Conservation (phyloP, 352 stramenopile species). For the Phytophthora foliorum region DNA sequence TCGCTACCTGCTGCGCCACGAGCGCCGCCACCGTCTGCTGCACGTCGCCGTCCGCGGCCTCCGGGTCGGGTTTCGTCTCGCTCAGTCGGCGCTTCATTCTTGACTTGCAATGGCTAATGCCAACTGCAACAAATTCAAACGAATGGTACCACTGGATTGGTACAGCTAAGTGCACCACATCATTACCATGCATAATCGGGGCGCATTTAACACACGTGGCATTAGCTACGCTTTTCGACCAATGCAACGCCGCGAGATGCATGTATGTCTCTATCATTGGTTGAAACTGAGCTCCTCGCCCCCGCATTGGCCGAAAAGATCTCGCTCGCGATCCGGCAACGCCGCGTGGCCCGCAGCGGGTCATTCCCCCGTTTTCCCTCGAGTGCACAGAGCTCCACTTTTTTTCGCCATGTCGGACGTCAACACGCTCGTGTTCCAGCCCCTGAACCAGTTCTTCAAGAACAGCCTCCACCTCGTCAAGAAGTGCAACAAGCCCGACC, state of each 20-base stretch:
- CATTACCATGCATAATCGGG: not conserved
- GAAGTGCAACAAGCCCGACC: conserved; percentile 99
- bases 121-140: conserved; percentile 31
- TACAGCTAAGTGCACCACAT: conserved; percentile 4
- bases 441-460: conserved; percentile 97
- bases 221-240: conserved; percentile 18
- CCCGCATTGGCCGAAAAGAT: conserved; percentile 29
- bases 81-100: conserved; percentile 59
- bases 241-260: not conserved
- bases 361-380: conserved; percentile 39
- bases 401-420: conserved; percentile 81
- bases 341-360: conserved; percentile 29
- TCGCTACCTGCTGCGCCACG: conserved; percentile 48
- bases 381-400: not conserved
- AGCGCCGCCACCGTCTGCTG: conserved; percentile 52
- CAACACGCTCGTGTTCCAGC: conserved; percentile 95
- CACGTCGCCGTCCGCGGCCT: conserved; percentile 34
- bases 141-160: not conserved
- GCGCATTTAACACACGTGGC: conserved; percentile 24
- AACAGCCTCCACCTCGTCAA: conserved; percentile 98
- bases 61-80: conserved; percentile 27
- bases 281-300: not conserved
- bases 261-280: conserved; percentile 13
- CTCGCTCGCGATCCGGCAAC: conserved; percentile 25
- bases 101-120: conserved; percentile 17